A percentile compares a stretch with the other conserved stretches of the same genome.
These are phyloP conservation scores for Graphilbum fragrans DNA, from an alignment of 2,329 filamentous ascomycete species.

Conservation along the genomic window DNA sequence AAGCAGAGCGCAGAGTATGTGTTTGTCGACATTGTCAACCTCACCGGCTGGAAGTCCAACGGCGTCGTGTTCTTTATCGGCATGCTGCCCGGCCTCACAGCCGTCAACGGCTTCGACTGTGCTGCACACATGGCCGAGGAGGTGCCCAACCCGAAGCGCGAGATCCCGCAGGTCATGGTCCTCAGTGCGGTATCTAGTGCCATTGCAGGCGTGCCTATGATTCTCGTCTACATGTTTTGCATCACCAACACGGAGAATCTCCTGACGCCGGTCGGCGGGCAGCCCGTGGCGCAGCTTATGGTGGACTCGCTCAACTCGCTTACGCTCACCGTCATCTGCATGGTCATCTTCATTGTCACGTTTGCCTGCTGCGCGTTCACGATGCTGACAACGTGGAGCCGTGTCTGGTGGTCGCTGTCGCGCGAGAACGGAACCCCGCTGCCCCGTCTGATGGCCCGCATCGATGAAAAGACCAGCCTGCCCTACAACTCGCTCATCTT, in stretches of 20 bases:
- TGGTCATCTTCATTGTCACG: not conserved
- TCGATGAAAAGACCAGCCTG: not conserved
- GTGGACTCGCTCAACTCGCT: constrained; percentile 1
- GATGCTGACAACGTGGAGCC: not conserved
- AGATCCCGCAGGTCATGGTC: constrained; percentile 2
- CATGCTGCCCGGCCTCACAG: not conserved
- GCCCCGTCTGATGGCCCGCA: not conserved
- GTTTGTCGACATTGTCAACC: constrained; percentile 1
- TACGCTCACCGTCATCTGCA: constrained; percentile 1
- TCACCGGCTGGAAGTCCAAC: constrained; percentile 4
- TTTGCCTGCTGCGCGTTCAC: not conserved
- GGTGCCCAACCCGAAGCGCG: not conserved
- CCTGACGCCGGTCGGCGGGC: not conserved
- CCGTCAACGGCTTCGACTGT: constrained; percentile 1
- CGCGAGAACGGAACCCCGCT: not conserved
- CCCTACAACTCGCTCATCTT: constrained; percentile 1
- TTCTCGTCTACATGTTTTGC: constrained; percentile 5
- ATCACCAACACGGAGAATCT: constrained; percentile 3
- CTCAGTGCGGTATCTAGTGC: not conserved
- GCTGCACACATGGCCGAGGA: constrained; percentile 2
- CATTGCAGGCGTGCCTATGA: not conserved
- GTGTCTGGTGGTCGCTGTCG: constrained; percentile 3
- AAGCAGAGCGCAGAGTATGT: constrained; percentile 1
- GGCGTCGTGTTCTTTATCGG: constrained; percentile 3
- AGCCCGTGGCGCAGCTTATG: constrained; percentile 2